Conservation (phyloP, 495 filamentous ascomycete species). For the Elaphomyces granulatus region DNA sequence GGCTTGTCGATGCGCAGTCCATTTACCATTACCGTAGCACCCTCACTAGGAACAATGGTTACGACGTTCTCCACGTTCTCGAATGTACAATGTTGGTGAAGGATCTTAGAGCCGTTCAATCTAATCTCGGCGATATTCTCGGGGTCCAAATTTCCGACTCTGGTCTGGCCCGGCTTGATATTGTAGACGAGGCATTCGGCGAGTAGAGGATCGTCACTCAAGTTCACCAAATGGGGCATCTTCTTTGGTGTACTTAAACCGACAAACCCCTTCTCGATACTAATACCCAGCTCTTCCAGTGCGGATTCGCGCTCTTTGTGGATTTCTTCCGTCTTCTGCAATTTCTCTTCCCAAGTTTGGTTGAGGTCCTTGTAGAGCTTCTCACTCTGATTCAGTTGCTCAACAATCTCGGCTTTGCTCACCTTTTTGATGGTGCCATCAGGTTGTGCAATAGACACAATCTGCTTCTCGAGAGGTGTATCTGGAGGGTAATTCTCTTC, state of each 20-base stretch:
- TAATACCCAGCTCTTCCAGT: slow-evolving; percentile 92
- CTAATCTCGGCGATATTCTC: slow-evolving; percentile 73
- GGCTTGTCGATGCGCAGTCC: slow-evolving; percentile 73
- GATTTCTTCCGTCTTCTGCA: slow-evolving; percentile 87
- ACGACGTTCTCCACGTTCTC: slow-evolving; percentile 86
- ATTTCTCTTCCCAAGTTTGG: slow-evolving; percentile 96
- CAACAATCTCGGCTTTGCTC: slow-evolving; percentile 94
- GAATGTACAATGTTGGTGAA: slow-evolving; percentile 84
- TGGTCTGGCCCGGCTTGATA: slow-evolving; percentile 86
- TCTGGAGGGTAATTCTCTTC: slow-evolving; percentile 83
- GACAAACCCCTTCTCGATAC: slow-evolving; percentile 96
- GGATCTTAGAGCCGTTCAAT: slow-evolving; percentile 84
- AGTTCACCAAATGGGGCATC: slow-evolving; percentile 97
- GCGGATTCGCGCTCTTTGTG: slow-evolving; percentile 95
- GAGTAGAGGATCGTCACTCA: slow-evolving; percentile 89
- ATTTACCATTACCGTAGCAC: slow-evolving; percentile 95
- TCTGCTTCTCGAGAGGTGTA: slow-evolving; percentile 86
- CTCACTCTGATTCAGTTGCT: slow-evolving; percentile 89
- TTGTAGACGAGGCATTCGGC: slow-evolving; percentile 98
- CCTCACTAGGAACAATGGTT: slow-evolving; percentile 74
- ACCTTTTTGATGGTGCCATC: slow-evolving; percentile 89
- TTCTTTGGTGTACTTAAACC: slow-evolving; percentile 93
- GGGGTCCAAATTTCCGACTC: slow-evolving; percentile 81
- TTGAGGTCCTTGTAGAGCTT: slow-evolving; percentile 95
- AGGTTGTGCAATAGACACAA: slow-evolving; percentile 78